Evolutionary conservation across 2,329 filamentous ascomycete genomes (phyloP).

Genomic region (Xylaria sp.): DNA sequence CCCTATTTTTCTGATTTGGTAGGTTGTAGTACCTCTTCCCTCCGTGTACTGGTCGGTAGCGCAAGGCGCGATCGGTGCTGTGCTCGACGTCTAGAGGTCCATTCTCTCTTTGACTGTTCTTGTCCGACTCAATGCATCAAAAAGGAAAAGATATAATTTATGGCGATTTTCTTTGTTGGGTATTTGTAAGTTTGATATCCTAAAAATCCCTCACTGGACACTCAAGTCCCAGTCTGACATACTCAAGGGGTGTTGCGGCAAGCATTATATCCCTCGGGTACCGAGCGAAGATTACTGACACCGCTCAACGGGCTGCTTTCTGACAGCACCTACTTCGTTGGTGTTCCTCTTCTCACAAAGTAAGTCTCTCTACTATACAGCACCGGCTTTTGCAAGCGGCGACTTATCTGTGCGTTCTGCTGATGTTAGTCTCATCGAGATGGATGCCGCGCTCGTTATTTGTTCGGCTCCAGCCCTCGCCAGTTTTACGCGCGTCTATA

Average conservation of each 20-base stretch:
- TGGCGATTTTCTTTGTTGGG: slow-evolving; percentile 30
- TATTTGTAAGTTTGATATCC: slow-evolving; percentile 23
- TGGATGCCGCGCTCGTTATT: slow-evolving; percentile 31
- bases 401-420: too few relatives aligned
- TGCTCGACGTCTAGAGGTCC: slow-evolving; percentile 32
- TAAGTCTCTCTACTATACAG: neutral
- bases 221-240: neutral
- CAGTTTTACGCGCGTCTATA: slow-evolving; percentile 27
- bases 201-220: neutral
- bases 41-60: slow-evolving; percentile 14
- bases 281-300: slow-evolving; percentile 10
- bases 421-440: slow-evolving; percentile 22
- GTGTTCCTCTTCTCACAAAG: slow-evolving; percentile 21
- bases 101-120: slow-evolving; percentile 32
- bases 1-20: too few relatives aligned
- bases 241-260: slow-evolving; percentile 22
- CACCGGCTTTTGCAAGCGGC: neutral
- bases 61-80: slow-evolving; percentile 12
- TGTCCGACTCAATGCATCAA: slow-evolving; percentile 24
- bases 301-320: slow-evolving; percentile 16
- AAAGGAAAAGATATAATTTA: slow-evolving; percentile 21
- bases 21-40: neutral
- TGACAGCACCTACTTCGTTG: slow-evolving; percentile 1
- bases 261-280: slow-evolving; percentile 25
- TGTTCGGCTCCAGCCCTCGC: slow-evolving; percentile 28